phyloP scores from a whole-genome alignment of 2,329 filamentous ascomycete species.

The Alternaria ventricosa region DNA sequence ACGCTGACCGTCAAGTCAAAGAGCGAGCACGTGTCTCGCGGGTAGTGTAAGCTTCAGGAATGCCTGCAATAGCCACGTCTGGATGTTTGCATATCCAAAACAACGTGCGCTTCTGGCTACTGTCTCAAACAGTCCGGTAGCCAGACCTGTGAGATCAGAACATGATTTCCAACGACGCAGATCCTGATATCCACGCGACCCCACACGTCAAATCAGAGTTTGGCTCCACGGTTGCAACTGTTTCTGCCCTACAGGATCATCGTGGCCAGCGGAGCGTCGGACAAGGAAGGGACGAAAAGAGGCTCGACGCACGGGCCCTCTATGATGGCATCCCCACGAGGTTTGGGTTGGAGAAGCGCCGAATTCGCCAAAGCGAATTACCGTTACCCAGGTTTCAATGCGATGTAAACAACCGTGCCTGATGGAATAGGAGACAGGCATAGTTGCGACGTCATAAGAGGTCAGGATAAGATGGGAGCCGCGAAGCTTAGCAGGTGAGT shows the following conservation, averaged over 20 bases:
- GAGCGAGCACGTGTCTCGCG: not conserved
- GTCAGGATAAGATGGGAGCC: not conserved
- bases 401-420: not conserved
- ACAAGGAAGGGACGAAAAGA: not conserved
- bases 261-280: slow-evolving; percentile 2
- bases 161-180: not conserved
- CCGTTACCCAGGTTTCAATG: not conserved
- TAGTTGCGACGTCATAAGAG: not conserved
- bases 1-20: not conserved
- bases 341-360: not conserved
- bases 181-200: slow-evolving; percentile 14
- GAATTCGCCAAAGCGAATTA: not conserved
- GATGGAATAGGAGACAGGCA: not conserved
- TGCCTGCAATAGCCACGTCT: not conserved
- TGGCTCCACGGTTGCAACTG: slow-evolving; percentile 2
- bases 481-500: not conserved
- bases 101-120: not conserved
- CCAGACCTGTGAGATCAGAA: not conserved
- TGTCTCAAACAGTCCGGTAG: not conserved
- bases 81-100: not conserved
- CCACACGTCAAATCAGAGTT: slow-evolving; percentile 16
- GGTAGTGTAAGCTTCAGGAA: too few species aligned
- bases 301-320: not conserved
- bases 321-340: not conserved
- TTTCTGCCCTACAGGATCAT: not conserved